Evolutionary conservation across 2,329 filamentous ascomycete genomes (phyloP), one percentile per base, ranked within the genome.

Genomic region (Venturia carpophila): DNA sequence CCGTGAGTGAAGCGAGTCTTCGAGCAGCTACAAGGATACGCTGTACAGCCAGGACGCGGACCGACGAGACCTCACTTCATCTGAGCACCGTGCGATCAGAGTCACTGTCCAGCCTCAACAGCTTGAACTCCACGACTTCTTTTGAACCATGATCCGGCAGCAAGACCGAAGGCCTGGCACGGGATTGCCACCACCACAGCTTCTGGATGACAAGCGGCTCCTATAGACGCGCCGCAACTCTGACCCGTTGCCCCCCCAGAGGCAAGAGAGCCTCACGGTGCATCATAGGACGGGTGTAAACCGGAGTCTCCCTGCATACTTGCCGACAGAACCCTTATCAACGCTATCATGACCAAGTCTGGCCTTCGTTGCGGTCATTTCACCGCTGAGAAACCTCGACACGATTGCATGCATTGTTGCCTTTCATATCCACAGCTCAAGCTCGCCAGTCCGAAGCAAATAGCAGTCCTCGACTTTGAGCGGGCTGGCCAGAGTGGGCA

Each of bases 11-110:
- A 58, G 52, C 52, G 52, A 58, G 37, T 37, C 30, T 34, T 27
- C 30, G 27, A 58, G 17, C 27, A 58, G 11, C 10, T 58, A 37
- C 52, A 58, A 58, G 52, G 52, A 58, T 58, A n/a, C 37, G 27
- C 27, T 37, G 5, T 58, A 24, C 15, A n/a, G 13, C 6, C 7
- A 47, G 15, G n/a, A 7, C 5, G 43, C 43, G 13, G 6, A 19
- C 5, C 6, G 43, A 47, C 15, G 15, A 24, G 21, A 19, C 45
- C 45, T 47, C 52, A n/a, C 52, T 56, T 34, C 49, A 30, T 56
- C 13, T 11, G 24, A 30, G 21, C 21, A 11, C 47, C 6, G 47
- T 15, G 15, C 47, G 11, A 56, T 56, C 30, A 30, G 19, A 37
- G 24, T 9, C 49, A 19, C 30, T 6, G 27, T 30, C 6, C 27